Evolutionary conservation across 2,329 filamentous ascomycete genomes (phyloP).

Genomic region (Xylariales sp.): DNA sequence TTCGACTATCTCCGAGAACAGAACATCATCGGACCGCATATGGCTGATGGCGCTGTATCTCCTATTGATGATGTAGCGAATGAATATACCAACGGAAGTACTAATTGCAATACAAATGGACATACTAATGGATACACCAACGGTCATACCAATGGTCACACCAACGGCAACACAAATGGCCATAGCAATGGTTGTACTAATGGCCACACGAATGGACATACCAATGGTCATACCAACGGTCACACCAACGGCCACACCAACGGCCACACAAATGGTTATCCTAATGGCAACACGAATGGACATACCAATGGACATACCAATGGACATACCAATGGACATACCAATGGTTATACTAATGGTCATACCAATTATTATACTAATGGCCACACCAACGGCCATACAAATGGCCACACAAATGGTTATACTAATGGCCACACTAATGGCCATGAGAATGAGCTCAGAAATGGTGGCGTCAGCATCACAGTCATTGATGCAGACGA

Average conservation of each 20-base stretch:
- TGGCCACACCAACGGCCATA: constrained; percentile 25
- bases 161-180: too few species aligned
- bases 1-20: constrained; percentile 78
- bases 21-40: constrained; percentile 65
- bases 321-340: constrained; percentile 27
- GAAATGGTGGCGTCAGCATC: constrained; percentile 51
- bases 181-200: too few species aligned
- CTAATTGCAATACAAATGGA: too few species aligned
- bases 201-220: too few species aligned
- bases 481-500: constrained; percentile 94
- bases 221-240: constrained; percentile 19
- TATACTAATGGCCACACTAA: constrained; percentile 60
- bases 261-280: too few species aligned
- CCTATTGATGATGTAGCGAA: too few species aligned
- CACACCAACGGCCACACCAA: constrained; percentile 14
- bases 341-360: too few species aligned
- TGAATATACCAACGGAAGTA: too few species aligned
- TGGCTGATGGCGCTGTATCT: constrained; percentile 45
- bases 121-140: too few species aligned
- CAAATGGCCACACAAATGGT: constrained; percentile 26
- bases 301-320: constrained; percentile 23
- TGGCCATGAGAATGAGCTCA: constrained; percentile 26
- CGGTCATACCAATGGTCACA: too few species aligned
- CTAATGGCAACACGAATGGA: too few species aligned
- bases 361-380: constrained; percentile 28